Evolutionary conservation across 805 yeast genomes (phyloP), one percentile per base, ranked within the genome.

Genomic region (Priceomyces castillae): DNA sequence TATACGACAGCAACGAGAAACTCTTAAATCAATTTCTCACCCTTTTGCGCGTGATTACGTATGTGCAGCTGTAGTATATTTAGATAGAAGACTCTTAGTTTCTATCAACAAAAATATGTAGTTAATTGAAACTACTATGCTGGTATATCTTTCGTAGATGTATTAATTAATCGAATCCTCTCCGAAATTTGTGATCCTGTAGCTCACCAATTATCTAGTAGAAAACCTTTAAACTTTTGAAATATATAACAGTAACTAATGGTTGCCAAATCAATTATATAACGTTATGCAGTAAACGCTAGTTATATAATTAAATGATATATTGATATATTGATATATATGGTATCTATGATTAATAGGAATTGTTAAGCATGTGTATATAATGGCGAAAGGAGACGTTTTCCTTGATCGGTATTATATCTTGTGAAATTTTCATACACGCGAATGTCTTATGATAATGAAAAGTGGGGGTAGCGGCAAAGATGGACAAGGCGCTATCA

Each of bases 361-460:
- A 28, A 28, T 28, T 28, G 10, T 28, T 12, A 4, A 28, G 5
- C 10, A n/a, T 28, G 15, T 28, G 15, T 11, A 6, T n/a, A n/a
- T n/a, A n/a, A n/a, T 11, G 31, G 12, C 5, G 7, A 28, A n/a
- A 28, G 15, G 31, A n/a, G 31, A 37, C 19, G 15, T 23, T 26
- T 37, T 37, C 40, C 40, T 15, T 36, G 28, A 15, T 26, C 30
- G 40, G 40, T 3, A 12, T 22, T 23, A 7, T 6, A 23, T 22
- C 40, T 15, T 37, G 40, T 37, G 40, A 37, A 37, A 26, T 37
- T 19, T 23, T 23, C 31, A 18, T 10, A 15, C 14, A 10, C 38
- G 25, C n/a, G 16, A 35, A 4, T 19, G 38, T 35, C 38, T 22
- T 22, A 35, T 35, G 38, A 35, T 35, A 35, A 7, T 26, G 14